phyloP scores from a whole-genome alignment of 352 stramenopile genomes.

The Phytopythium boreale region DNA sequence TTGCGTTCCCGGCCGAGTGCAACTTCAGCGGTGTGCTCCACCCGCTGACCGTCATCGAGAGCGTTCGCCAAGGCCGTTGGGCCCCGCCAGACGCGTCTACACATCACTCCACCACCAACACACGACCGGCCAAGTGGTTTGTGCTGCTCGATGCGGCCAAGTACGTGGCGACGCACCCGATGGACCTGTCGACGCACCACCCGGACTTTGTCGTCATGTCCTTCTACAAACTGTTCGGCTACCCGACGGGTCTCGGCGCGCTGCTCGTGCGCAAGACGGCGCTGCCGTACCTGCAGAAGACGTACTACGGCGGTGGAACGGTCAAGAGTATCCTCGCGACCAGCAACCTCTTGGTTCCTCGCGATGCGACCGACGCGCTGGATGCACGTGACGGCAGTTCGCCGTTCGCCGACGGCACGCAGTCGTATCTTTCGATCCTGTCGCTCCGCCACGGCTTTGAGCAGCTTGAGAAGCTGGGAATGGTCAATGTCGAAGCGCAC shows the following conservation, averaged over 20 bases:
- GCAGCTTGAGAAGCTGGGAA: conserved; percentile 35
- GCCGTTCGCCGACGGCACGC: conserved; percentile 58
- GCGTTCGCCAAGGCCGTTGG: conserved; percentile 25
- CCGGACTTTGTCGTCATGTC: conserved; percentile 71
- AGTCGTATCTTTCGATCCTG: conserved; percentile 67
- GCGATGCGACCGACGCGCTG: conserved; percentile 10
- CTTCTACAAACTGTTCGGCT: conserved; percentile 87
- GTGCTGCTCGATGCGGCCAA: conserved; percentile 76
- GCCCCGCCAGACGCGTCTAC: neutral
- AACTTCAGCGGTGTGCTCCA: conserved; percentile 74
- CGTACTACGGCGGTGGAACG: conserved; percentile 64
- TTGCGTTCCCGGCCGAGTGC: conserved; percentile 71
- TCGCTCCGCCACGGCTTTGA: conserved; percentile 52
- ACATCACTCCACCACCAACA: neutral
- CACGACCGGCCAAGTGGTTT: conserved; percentile 32
- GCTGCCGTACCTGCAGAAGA: conserved; percentile 39
- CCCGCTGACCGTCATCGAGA: conserved; percentile 35
- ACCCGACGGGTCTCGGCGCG: conserved; percentile 61
- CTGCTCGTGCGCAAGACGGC: conserved; percentile 47
- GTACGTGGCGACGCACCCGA: conserved; percentile 44
- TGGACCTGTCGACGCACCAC: conserved; percentile 43
- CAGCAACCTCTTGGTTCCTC: conserved; percentile 32
- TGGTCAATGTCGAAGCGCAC: conserved; percentile 47
- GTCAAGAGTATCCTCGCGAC: conserved; percentile 61
- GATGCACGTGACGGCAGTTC: conserved; percentile 14